Conservation (phyloP, 495 filamentous ascomycete species). For the Neurospora tetraspora region DNA sequence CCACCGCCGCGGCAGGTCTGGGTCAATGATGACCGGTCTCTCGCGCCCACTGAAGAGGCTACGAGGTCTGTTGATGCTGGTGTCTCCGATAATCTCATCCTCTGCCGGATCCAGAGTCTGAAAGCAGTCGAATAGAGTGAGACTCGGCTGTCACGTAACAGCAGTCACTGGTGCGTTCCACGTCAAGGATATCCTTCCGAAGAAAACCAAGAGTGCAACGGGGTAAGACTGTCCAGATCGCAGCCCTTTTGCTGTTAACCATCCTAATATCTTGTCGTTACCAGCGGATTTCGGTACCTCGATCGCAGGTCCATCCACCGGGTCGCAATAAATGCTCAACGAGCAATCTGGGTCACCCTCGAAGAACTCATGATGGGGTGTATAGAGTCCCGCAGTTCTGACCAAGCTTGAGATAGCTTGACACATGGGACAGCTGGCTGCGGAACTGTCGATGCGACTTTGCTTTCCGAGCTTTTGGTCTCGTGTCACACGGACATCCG, state of each 20-base stretch:
- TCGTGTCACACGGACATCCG: too few species aligned
- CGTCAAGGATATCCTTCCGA: background rate
- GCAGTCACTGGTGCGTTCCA: background rate
- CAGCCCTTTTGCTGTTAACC: background rate
- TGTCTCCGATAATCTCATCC: background rate
- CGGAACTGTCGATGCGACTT: background rate
- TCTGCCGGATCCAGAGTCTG: background rate
- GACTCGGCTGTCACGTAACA: background rate
- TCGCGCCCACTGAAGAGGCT: background rate
- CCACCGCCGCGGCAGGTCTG: background rate
- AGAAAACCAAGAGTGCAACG: background rate
- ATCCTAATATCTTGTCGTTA: background rate
- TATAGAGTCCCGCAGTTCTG: background rate
- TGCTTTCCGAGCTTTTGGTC: background rate
- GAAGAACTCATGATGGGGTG: background rate
- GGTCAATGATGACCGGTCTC: background rate
- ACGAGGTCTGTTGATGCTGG: background rate
- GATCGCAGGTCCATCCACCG: background rate
- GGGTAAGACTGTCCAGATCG: background rate
- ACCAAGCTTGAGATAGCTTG: background rate
- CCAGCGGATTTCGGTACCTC: background rate
- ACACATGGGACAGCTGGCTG: background rate
- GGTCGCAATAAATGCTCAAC: background rate
- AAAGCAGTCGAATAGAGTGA: background rate
- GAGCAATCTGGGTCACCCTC: background rate